phyloP scores from a whole-genome alignment of 176 grass and related monocot genomes.

The Bothriochloa decipiens region DNA sequence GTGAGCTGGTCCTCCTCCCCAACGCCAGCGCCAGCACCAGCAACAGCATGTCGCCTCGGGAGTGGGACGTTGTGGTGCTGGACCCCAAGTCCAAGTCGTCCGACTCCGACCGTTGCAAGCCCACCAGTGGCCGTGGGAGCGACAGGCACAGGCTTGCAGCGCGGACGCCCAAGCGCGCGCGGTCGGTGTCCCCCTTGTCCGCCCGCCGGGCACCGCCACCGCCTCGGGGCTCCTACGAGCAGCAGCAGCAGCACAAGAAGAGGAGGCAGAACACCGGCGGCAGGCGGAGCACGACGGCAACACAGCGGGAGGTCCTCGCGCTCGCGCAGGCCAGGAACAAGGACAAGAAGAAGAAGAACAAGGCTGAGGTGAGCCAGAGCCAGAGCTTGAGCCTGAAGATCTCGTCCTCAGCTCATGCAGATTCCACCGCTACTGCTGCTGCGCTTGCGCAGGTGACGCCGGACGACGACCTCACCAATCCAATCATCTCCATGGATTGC shows the following conservation, averaged over 20 bases:
- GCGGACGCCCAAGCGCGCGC: not conserved
- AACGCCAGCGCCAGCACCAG: too few relatives aligned
- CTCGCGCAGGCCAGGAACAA: too few relatives aligned
- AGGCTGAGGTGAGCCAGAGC: not conserved
- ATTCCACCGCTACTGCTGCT: too few relatives aligned
- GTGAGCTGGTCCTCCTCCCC: too few relatives aligned
- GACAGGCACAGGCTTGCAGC: not conserved
- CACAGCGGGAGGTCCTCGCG: not conserved
- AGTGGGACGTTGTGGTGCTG: constrained; percentile 27
- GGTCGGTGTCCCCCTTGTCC: not conserved
- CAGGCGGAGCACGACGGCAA: not conserved
- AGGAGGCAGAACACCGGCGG: not conserved
- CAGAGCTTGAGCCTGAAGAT: not conserved
- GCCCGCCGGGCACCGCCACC: not conserved
- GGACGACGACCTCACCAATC: constrained; percentile 44
- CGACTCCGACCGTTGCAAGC: not conserved
- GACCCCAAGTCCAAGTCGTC: constrained; percentile 24
- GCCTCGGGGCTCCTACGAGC: too few relatives aligned
- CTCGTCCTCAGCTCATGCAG: not conserved
- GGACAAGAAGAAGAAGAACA: too few relatives aligned
- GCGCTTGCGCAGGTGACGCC: not conserved
- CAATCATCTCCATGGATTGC: constrained; percentile 54
- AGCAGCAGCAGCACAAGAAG: not conserved
- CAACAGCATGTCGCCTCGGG: too few relatives aligned
- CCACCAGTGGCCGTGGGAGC: not conserved